Conservation (phyloP, 352 stramenopile species). For the Globisporangium spiculum region DNA sequence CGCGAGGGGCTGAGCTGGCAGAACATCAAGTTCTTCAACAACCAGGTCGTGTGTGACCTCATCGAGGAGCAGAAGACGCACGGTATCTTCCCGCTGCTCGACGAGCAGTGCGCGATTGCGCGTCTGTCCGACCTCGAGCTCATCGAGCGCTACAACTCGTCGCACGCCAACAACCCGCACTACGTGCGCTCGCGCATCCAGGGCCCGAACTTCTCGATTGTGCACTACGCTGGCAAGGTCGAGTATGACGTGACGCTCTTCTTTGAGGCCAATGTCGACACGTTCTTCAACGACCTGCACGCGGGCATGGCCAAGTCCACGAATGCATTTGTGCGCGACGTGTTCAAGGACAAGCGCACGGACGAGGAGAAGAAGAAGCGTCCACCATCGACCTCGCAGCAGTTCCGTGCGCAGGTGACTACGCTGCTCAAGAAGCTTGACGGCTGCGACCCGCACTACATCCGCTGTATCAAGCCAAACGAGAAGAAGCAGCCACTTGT, state of each 20-base stretch:
- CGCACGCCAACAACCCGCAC: slow-evolving; percentile 68
- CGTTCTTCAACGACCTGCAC: slow-evolving; percentile 83
- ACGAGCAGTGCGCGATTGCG: slow-evolving; percentile 78
- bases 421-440: slow-evolving; percentile 84
- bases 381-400: slow-evolving; percentile 76
- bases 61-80: slow-evolving; percentile 84
- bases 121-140: slow-evolving; percentile 68
- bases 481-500: slow-evolving; percentile 78
- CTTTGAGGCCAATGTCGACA: slow-evolving; percentile 84
- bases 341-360: slow-evolving; percentile 80
- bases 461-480: slow-evolving; percentile 91
- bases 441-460: slow-evolving; percentile 88
- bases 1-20: slow-evolving; percentile 75
- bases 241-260: slow-evolving; percentile 86
- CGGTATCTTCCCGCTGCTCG: slow-evolving; percentile 77
- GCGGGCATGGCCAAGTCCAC: slow-evolving; percentile 67
- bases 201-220: slow-evolving; percentile 72
- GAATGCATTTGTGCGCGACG: slow-evolving; percentile 65
- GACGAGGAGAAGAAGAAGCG: slow-evolving; percentile 84
- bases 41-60: slow-evolving; percentile 86
- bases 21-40: slow-evolving; percentile 83
- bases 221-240: slow-evolving; percentile 85
- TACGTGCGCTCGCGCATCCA: slow-evolving; percentile 72
- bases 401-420: slow-evolving; percentile 78
- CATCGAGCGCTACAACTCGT: slow-evolving; percentile 74